Evolutionary conservation across 2,329 filamentous ascomycete species (phyloP), one percentile per base, ranked within the genome.

Genomic region (Cadophora luteo-olivacea): DNA sequence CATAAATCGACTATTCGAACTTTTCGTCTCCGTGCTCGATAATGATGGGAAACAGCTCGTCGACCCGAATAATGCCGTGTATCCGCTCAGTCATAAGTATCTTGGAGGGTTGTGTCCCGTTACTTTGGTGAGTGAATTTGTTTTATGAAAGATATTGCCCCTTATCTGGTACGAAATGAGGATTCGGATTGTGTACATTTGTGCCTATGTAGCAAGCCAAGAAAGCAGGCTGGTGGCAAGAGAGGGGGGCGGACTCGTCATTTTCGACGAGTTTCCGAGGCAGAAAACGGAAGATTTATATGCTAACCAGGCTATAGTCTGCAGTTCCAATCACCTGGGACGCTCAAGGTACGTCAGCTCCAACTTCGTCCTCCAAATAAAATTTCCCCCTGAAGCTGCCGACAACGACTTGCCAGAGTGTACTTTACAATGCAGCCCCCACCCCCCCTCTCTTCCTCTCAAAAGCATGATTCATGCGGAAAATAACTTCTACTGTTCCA

Each of bases 1-100:
- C 0, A 63, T 54, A 1, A 58, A 70, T 4, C 75, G 75, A 55
- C 73, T 80, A 38, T 82, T 78, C 68, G 81, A 82, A 70, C 73
- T 82, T 71, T 73, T 74, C 29, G 78, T 78, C 11, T 73, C 74
- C 22, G 73, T 82, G 8, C 74, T 76, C 24, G 72, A 76, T 45
- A 25, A 73, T 3, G 29, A 75, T 6, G 71, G 71, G 8, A 12
- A 69, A 48, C 66, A 75, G n/a, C 67, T 77, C n/a, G 74, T 79
- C 57, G 70, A 78, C n/a, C 45, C 70, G n/a, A 66, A 65, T 0
- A 36, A 71, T 57, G 61, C 71, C 16, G 77, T 75, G 4, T 67
- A 54, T 33, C 68, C 69, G 8, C 19, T 54, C 11, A 41, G 36
- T 4, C 61, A 68, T 24, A 52, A 63, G 8, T 72, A 70, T 45